Base-by-base conservation (phyloP, 2,329 filamentous ascomycete species). In the Keithomyces neogunnii region DNA sequence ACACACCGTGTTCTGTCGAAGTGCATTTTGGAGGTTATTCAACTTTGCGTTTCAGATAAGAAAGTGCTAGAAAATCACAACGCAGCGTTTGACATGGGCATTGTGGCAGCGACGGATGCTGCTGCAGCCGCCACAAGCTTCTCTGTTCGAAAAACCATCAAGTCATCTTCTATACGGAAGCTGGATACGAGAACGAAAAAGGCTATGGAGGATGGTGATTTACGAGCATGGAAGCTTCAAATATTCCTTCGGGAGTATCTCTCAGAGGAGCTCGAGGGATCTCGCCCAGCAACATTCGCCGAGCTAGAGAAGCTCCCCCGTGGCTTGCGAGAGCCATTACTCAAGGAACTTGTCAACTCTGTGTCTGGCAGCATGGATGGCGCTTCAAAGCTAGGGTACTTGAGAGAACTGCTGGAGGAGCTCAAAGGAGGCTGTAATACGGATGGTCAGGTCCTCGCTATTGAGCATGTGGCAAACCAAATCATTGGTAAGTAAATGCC, bases 141-240 rank as follows among this genome's bases (percentile, higher is more conserved):
- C 10, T 53, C 57, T 10, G 59, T 48, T 3, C 51, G 52, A 2
- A 49, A 56, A 3, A 59, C 59, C 36, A 45, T 65, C 38, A 67
- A 68, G 50, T 52, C 66, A 13, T 62, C 65, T 3, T 57, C 66
- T 8, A 49, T 65, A 10, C 62, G 62, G 30, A 68, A 66, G 47
- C 60, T 73, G 5, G 69, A 70, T 47, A 65, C 66, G 51, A 56
- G 62, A 45, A 69, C 65, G 47, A 59, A 57, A 32, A 51, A 63
- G 28, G 62, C 64, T 1, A 68, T 73, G 59, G 45, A 59, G 5
- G 53, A 59, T 4, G 70, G 69, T 1, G 64, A 70, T 31, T 33
- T 72, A 11, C 61, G 64, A 32, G 74, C 72, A 5, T 78, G 76
- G 75, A 71, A 70, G 55, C 56, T 76, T 31, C 68, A 71, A 50